Base-by-base conservation (phyloP, 495 filamentous ascomycete genomes). In the Aspergillus baeticus region DNA sequence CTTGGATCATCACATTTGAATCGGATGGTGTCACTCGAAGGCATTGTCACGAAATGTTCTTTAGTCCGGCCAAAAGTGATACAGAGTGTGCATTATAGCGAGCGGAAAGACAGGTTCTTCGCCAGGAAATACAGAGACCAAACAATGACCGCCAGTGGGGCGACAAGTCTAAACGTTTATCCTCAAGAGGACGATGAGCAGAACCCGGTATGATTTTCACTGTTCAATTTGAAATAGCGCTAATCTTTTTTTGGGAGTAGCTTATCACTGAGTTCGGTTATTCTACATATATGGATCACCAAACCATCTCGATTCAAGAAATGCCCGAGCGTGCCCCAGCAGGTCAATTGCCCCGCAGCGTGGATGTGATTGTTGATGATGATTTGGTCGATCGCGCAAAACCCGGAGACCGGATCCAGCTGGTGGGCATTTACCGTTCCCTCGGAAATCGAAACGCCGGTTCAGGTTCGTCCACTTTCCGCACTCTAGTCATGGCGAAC, bases 281-380 rank as follows among this genome's bases (percentile, higher is more conserved):
- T 71, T 94, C 86, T 69, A 94, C 87, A 17, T 99, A 97, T 69
- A 83, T 93, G 67, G 94, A 99, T 68, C 95, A 99, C 70, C 94
- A 99, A 68, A 92, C 91, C 15, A 91, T 99, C 44, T 98, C 94
- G 0, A 96, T 99, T 64, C 94, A 99, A 78, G 94, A 99, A 80
- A 99, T 99, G 94, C 94, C 94, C 13, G 94, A 99, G 69, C 81
- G 94, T 63, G 94, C 94, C 21, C 94, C 94, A 23, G 93, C 94
- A 50, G 94, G 94, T 43, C 94, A 98, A 77, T 82, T 99, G 61
- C 94, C 94, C 55, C 85, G 94, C 54, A 91, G 92, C 43, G 94
- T 98, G n/a, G 94, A 99, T 73, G 92, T 99, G 17, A 91, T 99
- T 54, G 73, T 98, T 60, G 94, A 99, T 61, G 94, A 99, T 69